A percentile compares a stretch with the other conserved stretches of the same genome.
phyloP scores from a whole-genome alignment of 768 basidiomycete species.

The Mycena pura region DNA sequence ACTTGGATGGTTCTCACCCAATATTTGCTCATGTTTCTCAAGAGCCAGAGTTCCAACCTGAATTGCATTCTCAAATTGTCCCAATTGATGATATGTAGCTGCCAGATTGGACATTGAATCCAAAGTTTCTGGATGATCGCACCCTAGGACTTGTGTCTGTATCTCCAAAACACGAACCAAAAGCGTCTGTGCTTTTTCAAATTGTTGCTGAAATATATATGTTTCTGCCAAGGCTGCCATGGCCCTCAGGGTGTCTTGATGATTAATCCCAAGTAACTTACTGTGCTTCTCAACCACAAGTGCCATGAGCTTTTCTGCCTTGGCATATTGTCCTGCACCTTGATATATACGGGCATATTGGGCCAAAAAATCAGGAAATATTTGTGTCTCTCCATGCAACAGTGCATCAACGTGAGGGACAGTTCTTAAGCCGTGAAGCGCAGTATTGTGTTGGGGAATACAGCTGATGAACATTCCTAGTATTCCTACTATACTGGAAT shows the following conservation, averaged over 20 bases:
- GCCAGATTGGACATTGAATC: neutral
- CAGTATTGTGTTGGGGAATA: too few species aligned
- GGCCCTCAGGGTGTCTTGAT: neutral
- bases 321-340: neutral
- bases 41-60: too few species aligned
- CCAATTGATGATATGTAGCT: neutral
- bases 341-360: neutral
- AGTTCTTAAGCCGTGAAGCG: too few species aligned
- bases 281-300: neutral
- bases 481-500: too few species aligned
- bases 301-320: neutral
- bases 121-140: neutral
- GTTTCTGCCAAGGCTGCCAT: neutral
- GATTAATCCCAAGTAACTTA: neutral
- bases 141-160: neutral
- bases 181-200: neutral
- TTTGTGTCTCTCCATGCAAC: too few species aligned
- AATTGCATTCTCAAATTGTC: too few species aligned
- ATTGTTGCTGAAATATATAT: neutral
- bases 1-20: neutral
- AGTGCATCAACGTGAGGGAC: too few species aligned
- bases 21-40: too few species aligned
- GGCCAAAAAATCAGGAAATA: neutral
- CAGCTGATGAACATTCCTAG: too few species aligned
- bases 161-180: neutral